Conservation (phyloP, 2,329 filamentous ascomycete species). For the Incumbomyces lentus region DNA sequence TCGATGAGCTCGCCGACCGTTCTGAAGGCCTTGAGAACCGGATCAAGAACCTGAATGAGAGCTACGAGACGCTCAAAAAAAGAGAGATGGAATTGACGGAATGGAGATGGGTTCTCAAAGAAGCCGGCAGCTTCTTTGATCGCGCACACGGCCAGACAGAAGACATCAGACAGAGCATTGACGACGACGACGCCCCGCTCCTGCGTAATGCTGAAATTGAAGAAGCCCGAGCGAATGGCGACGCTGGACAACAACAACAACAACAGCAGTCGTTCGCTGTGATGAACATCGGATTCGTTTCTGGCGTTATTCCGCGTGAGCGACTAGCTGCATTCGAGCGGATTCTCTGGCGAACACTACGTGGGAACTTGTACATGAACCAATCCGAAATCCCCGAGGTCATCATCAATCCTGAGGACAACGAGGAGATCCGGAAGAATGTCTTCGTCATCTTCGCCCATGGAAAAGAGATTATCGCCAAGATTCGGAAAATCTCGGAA, state of each 20-base stretch:
- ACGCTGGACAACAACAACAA: conserved; percentile 47
- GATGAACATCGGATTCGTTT: conserved; percentile 98
- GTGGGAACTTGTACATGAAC: conserved; percentile 99
- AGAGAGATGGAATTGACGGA: conserved; percentile 93
- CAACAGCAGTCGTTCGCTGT: conserved; percentile 73
- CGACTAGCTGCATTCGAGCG: conserved; percentile 92
- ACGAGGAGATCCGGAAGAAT: conserved; percentile 89
- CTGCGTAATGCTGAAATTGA: conserved; percentile 88
- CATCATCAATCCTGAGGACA: conserved; percentile 81
- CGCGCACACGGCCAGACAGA: conserved; percentile 87
- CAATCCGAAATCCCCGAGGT: conserved; percentile 95
- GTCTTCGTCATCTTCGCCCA: conserved; percentile 99
- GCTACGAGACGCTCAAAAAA: conserved; percentile 97
- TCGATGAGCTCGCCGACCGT: conserved; percentile 88
- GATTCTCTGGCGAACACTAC: conserved; percentile 92
- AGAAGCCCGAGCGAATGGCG: conserved; percentile 49
- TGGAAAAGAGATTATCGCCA: conserved; percentile 94
- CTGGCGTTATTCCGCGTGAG: conserved; percentile 87
- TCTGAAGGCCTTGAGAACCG: conserved; percentile 88
- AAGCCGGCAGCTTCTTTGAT: conserved; percentile 96
- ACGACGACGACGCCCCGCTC: conserved; percentile 85
- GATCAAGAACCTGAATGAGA: conserved; percentile 85
- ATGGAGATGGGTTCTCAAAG: conserved; percentile 94
- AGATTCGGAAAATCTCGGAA: conserved; percentile 98
- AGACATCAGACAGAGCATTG: conserved; percentile 83